Evolutionary conservation across 2,329 filamentous ascomycete genomes (phyloP).

Genomic region (Fusarium abutilonis): DNA sequence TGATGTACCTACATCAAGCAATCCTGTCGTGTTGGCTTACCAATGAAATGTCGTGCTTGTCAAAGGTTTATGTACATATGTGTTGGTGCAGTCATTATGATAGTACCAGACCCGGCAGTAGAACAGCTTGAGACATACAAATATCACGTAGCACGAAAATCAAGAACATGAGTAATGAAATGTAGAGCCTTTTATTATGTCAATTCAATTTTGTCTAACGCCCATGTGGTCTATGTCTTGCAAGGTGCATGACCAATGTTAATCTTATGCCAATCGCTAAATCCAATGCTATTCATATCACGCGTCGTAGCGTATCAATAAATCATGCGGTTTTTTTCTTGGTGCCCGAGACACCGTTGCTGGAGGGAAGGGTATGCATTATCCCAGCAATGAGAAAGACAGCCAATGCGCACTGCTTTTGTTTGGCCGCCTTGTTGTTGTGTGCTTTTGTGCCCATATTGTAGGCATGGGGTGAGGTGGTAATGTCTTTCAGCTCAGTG

Average conservation of each 20-base stretch:
- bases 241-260: conserved; percentile 29
- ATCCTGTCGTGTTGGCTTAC: no score
- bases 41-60: no score
- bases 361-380: conserved; percentile 5
- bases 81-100: no score
- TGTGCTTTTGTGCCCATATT: conserved; percentile 17
- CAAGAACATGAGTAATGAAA: background rate
- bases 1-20: no score
- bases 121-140: background rate
- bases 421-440: conserved; percentile 32
- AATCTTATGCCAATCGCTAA: conserved; percentile 37
- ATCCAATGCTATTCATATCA: conserved; percentile 36
- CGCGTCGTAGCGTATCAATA: conserved; percentile 25
- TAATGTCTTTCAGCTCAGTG: conserved; percentile 1
- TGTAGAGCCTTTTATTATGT: conserved; percentile 22
- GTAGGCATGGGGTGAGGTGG: conserved; percentile 9
- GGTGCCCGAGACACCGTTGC: conserved; percentile 33
- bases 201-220: conserved; percentile 25
- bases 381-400: conserved; percentile 25
- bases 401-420: conserved; percentile 43
- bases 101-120: background rate
- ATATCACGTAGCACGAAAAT: background rate
- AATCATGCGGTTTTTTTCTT: conserved; percentile 30
- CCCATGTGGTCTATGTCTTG: conserved; percentile 32
- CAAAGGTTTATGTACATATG: background rate